phyloP scores from a whole-genome alignment of 2,329 filamentous ascomycete genomes.

The Teratosphaeria gauchensis region DNA sequence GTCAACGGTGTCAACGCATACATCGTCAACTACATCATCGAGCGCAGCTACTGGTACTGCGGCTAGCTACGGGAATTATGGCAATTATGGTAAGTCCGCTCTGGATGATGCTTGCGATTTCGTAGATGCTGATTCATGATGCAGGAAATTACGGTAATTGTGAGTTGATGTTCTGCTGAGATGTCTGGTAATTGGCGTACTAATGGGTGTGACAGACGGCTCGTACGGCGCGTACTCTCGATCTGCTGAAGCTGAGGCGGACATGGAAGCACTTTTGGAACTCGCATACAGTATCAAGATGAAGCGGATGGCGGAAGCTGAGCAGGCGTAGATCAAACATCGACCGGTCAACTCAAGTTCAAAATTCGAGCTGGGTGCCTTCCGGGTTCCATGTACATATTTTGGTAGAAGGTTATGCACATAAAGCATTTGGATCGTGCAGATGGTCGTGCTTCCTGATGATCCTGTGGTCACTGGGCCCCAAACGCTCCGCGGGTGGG shows the following conservation, averaged over 20 bases:
- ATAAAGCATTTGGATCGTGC: no score
- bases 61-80: background rate
- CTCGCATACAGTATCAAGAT: background rate
- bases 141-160: background rate
- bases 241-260: background rate
- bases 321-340: background rate
- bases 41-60: background rate
- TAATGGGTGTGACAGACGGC: background rate
- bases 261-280: conserved; percentile 1
- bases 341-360: no score
- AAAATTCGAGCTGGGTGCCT: no score
- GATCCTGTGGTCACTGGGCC: no score
- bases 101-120: background rate
- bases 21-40: background rate
- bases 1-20: background rate
- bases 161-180: background rate
- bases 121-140: background rate
- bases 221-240: background rate
- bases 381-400: no score
- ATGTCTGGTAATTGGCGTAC: background rate
- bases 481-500: no score
- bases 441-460: no score
- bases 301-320: background rate
- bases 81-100: background rate
- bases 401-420: no score